Evolutionary conservation across 306 rosid genomes (phyloP), one percentile per base, ranked within the genome.

Genomic region (Cucumis hystrix): DNA sequence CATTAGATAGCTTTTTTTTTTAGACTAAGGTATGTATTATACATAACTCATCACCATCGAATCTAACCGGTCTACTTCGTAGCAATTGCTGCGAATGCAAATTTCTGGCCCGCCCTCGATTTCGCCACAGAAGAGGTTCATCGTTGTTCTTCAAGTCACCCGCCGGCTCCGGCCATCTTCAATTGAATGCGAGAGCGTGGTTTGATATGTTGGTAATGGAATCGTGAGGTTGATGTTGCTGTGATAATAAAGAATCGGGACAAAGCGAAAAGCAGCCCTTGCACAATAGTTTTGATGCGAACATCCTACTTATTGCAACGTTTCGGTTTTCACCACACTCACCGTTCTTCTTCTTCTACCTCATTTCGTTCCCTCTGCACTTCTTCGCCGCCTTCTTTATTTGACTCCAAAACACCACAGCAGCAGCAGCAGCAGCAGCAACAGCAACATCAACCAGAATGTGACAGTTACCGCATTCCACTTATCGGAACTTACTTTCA

Each of bases 301-400:
- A 78, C 76, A n/a, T 52, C 81, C 77, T 79, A 79, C 69, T 84
- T 84, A 60, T 75, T 85, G 77, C 82, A 78, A 80, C 84, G 45
- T 74, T 67, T 74, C 25, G 30, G 33, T n/a, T 23, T 78, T 23
- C 80, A 28, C 33, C 82, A 52, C n/a, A 20, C 30, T 76, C 20
- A 56, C 35, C 76, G 78, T 56, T 63, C 79, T 1, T 77, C 68
- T 71, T 35, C 56, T 10, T 28, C 56, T 10, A 67, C 51, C 74
- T 55, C 79, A 54, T 67, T 49, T 81, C 58, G 76, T 68, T 40
- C 57, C 12, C 35, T 64, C 37, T 79, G 52, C 77, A 41, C 49
- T 79, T 68, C 56, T 82, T n/a, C 78, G 69, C 20, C 61, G 74
- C 65, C 55, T 78, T 52, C 61, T 9, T 8, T 18, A 5, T n/a